Conservation (phyloP, 352 stramenopile genomes). For the Phytophthora pluvialis region DNA sequence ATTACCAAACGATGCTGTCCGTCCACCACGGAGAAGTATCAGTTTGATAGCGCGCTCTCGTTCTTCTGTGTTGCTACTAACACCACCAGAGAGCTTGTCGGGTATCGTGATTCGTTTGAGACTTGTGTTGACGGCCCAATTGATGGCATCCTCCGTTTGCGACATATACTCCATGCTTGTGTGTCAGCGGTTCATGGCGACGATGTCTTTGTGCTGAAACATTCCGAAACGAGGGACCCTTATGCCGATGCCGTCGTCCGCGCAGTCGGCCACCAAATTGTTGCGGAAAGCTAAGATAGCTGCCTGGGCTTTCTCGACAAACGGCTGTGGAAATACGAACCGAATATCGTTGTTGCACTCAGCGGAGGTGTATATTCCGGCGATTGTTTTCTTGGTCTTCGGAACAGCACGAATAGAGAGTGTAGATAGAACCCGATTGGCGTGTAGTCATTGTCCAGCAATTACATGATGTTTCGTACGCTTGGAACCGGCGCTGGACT, state of each 20-base stretch:
- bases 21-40: background rate
- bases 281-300: conserved; percentile 2
- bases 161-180: background rate
- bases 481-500: conserved; percentile 2
- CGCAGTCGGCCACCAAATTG: background rate
- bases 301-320: conserved; percentile 6
- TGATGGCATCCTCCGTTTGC: background rate
- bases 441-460: background rate
- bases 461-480: background rate
- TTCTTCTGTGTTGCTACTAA: background rate
- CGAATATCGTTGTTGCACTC: conserved; percentile 3
- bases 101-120: background rate
- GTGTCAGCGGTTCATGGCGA: conserved; percentile 7
- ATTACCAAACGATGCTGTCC: background rate
- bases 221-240: conserved; percentile 9
- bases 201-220: conserved; percentile 2
- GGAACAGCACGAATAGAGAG: background rate
- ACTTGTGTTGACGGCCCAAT: conserved; percentile 6
- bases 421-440: background rate
- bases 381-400: conserved; percentile 10
- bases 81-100: background rate
- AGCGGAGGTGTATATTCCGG: background rate
- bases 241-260: background rate
- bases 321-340: conserved; percentile 5
- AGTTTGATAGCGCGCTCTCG: background rate